Percentiles rank a stretch among this genome's conserved stretches.
Conservation (phyloP, 495 filamentous ascomycete species). For the Delitschia confertaspora region DNA sequence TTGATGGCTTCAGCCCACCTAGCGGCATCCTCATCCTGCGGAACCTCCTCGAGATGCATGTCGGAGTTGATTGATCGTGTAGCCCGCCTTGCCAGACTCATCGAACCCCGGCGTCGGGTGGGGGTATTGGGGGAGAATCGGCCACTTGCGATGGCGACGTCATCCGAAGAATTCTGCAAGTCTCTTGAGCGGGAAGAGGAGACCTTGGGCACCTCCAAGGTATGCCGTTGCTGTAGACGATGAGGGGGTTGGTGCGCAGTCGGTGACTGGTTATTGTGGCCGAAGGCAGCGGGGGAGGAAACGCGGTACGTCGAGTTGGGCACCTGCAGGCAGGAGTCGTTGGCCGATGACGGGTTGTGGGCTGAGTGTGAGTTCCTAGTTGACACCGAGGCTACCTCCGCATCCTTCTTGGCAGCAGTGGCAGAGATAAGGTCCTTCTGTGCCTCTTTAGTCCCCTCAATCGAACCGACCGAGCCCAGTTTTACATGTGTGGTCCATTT, state of each 20-base stretch:
- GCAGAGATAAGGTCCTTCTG: background rate
- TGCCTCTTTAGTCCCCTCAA: constrained; percentile 14
- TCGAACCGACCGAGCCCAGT: constrained; percentile 5
- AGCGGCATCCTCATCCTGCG: constrained; percentile 79
- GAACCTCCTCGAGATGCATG: constrained; percentile 68
- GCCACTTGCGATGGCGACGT: constrained; percentile 60
- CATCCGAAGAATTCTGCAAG: constrained; percentile 47
- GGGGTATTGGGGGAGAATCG: constrained; percentile 72
- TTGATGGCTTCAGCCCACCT: constrained; percentile 89
- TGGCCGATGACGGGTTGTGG: background rate
- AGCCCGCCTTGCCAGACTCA: constrained; percentile 66
- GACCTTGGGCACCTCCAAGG: constrained; percentile 71
- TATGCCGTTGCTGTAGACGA: constrained; percentile 73
- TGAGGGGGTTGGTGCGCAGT: constrained; percentile 36
- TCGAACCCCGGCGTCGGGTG: constrained; percentile 62
- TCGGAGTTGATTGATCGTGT: constrained; percentile 83
- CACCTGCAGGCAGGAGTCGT: constrained; percentile 28
- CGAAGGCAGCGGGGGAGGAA: constrained; percentile 64
- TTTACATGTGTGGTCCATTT: constrained; percentile 23
- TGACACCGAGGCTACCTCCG: constrained; percentile 6
- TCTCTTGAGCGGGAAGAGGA: constrained; percentile 49
- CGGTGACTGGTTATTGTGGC: constrained; percentile 38
- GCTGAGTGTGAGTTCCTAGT: background rate
- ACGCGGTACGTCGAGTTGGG: constrained; percentile 53
- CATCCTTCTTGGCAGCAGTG: constrained; percentile 5